Conservation (phyloP, 2,329 filamentous ascomycete species). For the Exophiala sideris region DNA sequence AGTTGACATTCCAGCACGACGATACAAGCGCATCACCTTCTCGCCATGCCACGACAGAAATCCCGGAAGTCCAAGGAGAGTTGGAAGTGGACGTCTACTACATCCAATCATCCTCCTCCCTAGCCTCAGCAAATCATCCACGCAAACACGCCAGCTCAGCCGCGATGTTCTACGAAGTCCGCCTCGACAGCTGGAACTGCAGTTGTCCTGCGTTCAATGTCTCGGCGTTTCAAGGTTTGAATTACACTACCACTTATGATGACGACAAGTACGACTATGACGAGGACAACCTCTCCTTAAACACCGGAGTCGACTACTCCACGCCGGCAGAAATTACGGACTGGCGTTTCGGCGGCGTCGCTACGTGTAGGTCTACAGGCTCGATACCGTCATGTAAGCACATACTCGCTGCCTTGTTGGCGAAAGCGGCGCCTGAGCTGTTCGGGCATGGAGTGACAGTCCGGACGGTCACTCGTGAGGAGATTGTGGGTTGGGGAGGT, state of each 20-base stretch:
- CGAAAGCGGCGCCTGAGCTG: constrained; percentile 59
- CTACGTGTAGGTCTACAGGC: constrained; percentile 24
- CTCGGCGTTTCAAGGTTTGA: constrained; percentile 56
- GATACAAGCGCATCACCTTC: too few relatives aligned
- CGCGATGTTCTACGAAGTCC: constrained; percentile 63
- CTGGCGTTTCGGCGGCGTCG: constrained; percentile 39
- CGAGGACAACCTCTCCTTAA: background rate
- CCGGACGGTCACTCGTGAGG: constrained; percentile 56
- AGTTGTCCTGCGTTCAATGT: constrained; percentile 82
- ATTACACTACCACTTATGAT: constrained; percentile 27
- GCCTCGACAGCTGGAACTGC: constrained; percentile 77
- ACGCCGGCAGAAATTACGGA: constrained; percentile 6
- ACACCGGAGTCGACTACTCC: background rate
- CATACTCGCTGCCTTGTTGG: constrained; percentile 76
- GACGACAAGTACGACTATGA: background rate
- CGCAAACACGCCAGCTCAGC: constrained; percentile 18
- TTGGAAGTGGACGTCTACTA: constrained; percentile 51
- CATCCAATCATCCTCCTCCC: constrained; percentile 58
- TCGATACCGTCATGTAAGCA: constrained; percentile 75
- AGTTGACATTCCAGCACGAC: constrained; percentile 37
- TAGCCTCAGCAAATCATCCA: constrained; percentile 8
- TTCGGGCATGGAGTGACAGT: constrained; percentile 58
- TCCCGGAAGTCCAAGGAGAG: background rate
- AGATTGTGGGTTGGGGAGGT: constrained; percentile 68
- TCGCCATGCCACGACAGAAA: background rate